Evolutionary conservation across 202 grass and related monocot genomes (phyloP).

Genomic region (Schoenoplectus tabernaemontani): DNA sequence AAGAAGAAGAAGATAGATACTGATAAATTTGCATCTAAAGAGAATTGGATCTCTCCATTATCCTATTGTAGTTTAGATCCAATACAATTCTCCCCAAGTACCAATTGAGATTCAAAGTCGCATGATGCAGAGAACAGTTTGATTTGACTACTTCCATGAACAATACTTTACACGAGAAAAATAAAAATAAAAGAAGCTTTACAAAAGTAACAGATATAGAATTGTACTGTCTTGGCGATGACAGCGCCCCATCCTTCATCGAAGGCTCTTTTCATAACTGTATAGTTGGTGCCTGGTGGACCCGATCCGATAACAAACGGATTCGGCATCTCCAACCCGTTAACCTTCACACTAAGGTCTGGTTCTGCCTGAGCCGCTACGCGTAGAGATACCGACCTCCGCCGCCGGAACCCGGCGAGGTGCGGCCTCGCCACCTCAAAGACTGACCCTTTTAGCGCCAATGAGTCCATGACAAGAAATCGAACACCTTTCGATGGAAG

Average conservation of each 20-base stretch:
- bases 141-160: background rate
- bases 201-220: background rate
- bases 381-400: slow-evolving; percentile 17
- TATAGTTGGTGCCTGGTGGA: slow-evolving; percentile 94
- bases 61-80: background rate
- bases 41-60: background rate
- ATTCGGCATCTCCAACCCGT: slow-evolving; percentile 91
- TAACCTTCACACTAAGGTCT: slow-evolving; percentile 76
- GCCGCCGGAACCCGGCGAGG: slow-evolving; percentile 15
- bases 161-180: background rate
- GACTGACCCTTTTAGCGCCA: slow-evolving; percentile 45
- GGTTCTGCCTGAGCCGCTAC: slow-evolving; percentile 38
- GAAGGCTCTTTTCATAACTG: slow-evolving; percentile 98
- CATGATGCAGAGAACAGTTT: background rate
- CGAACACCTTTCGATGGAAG: too few relatives aligned
- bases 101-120: background rate
- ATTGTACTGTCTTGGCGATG: slow-evolving; percentile 85
- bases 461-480: slow-evolving; percentile 69
- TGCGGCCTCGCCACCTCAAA: slow-evolving; percentile 29
- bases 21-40: background rate
- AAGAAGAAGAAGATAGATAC: background rate
- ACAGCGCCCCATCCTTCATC: slow-evolving; percentile 96
- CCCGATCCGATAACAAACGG: slow-evolving; percentile 99
- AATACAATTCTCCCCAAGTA: background rate
- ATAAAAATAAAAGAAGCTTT: background rate